Conservation (phyloP, 2,329 filamentous ascomycete genomes). For the Beauveria medogensis region DNA sequence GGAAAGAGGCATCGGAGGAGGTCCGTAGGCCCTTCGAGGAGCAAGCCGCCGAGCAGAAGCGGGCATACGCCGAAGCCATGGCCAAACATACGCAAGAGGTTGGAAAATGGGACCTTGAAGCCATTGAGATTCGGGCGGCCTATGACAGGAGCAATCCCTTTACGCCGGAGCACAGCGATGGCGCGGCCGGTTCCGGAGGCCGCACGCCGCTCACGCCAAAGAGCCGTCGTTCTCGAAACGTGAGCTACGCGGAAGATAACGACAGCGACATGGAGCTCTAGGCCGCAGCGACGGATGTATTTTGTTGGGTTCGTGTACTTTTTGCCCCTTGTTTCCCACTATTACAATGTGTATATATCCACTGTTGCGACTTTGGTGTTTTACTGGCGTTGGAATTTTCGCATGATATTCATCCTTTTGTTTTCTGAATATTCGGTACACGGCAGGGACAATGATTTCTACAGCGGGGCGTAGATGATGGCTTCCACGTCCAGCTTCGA, state of each 20-base stretch:
- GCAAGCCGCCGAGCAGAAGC: constrained; percentile 62
- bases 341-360: neutral
- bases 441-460: neutral
- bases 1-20: constrained; percentile 67
- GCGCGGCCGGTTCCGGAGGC: neutral
- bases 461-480: neutral
- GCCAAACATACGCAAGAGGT: constrained; percentile 53
- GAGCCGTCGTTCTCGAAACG: constrained; percentile 27
- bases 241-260: constrained; percentile 30
- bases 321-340: neutral
- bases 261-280: constrained; percentile 21
- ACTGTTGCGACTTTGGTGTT: neutral
- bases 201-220: constrained; percentile 16
- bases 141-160: constrained; percentile 48
- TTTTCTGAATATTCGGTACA: neutral
- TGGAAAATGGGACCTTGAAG: constrained; percentile 64
- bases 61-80: constrained; percentile 49
- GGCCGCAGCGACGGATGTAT: neutral
- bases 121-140: constrained; percentile 41
- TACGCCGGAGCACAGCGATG: constrained; percentile 19
- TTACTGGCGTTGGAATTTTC: constrained; percentile 2
- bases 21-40: constrained; percentile 72
- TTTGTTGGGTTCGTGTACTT: neutral
- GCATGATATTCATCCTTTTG: neutral
- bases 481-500: neutral